phyloP scores from a whole-genome alignment of 768 basidiomycete genomes.

The Boletus vermiculosoides region DNA sequence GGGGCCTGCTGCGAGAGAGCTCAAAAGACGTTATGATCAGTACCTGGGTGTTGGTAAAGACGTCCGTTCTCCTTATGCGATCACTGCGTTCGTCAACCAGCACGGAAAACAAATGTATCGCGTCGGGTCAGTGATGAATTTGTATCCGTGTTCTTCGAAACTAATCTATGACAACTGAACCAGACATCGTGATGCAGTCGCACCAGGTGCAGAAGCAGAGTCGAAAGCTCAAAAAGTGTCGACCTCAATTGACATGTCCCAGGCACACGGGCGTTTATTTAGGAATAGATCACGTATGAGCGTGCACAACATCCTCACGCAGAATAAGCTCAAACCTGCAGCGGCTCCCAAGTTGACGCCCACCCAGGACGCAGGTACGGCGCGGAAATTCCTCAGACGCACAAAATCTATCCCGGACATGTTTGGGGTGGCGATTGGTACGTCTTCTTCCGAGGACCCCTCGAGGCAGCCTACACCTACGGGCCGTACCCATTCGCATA shows the following conservation, averaged over 20 bases:
- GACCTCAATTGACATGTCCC: conserved; percentile 34
- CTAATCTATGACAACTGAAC: conserved; percentile 2
- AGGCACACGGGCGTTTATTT: conserved; percentile 34
- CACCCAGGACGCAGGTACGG: conserved; percentile 32
- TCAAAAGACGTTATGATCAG: conserved; percentile 76
- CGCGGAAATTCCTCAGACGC: conserved; percentile 61
- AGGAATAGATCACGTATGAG: conserved; percentile 68
- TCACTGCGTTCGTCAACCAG: conserved; percentile 81
- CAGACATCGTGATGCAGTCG: conserved; percentile 60
- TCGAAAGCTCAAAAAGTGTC: conserved; percentile 34
- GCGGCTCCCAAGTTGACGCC: conserved; percentile 19
- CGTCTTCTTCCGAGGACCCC: conserved; percentile 32
- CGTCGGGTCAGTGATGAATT: conserved; percentile 56
- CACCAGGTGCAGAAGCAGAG: conserved; percentile 59
- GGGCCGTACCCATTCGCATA: conserved; percentile 73
- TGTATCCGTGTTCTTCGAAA: background rate
- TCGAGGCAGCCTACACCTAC: conserved; percentile 32
- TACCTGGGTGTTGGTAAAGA: conserved; percentile 62
- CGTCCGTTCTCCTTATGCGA: conserved; percentile 74
- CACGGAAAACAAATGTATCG: conserved; percentile 77
- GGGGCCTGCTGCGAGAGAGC: conserved; percentile 68
- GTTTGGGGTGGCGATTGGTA: conserved; percentile 27
- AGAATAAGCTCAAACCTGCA: conserved; percentile 48
- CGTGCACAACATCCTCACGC: conserved; percentile 54
- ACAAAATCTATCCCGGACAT: conserved; percentile 73